A percentile compares a stretch with the other conserved stretches of the same genome.
phyloP scores from a whole-genome alignment of 176 grass and related monocot genomes.

The Luzula sylvatica region DNA sequence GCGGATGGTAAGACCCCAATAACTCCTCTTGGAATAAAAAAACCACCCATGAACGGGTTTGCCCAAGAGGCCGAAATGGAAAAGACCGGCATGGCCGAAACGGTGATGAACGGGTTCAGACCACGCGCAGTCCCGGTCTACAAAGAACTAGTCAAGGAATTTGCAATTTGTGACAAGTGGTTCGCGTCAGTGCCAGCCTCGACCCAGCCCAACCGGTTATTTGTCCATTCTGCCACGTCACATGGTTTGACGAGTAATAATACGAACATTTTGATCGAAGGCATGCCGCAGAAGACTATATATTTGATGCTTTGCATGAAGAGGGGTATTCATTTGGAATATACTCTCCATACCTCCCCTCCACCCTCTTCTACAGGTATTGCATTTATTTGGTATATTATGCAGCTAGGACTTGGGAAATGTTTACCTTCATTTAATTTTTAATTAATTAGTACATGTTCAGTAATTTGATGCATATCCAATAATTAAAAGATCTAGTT shows the following conservation, averaged over 20 bases:
- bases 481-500: too few relatives aligned
- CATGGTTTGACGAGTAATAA: constrained; percentile 64
- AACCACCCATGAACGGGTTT: constrained; percentile 64
- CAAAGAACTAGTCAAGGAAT: constrained; percentile 41
- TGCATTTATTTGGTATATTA: too few relatives aligned
- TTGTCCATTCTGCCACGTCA: constrained; percentile 66
- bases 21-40: constrained; percentile 22
- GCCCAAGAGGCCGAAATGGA: constrained; percentile 77
- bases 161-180: constrained; percentile 70
- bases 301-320: constrained; percentile 68
- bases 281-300: constrained; percentile 62
- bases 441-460: too few relatives aligned
- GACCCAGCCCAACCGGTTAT: constrained; percentile 76
- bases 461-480: too few relatives aligned
- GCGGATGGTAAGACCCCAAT: constrained; percentile 36
- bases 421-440: too few relatives aligned
- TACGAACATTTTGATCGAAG: constrained; percentile 26
- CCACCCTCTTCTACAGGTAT: constrained; percentile 53
- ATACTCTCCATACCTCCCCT: constrained; percentile 68
- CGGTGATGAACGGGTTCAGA: constrained; percentile 69
- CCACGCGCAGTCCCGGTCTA: constrained; percentile 68
- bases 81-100: constrained; percentile 37
- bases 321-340: constrained; percentile 51
- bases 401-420: too few relatives aligned
- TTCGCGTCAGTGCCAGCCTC: constrained; percentile 67